Conservation (phyloP, 495 filamentous ascomycete genomes). For the Physcia stellaris region DNA sequence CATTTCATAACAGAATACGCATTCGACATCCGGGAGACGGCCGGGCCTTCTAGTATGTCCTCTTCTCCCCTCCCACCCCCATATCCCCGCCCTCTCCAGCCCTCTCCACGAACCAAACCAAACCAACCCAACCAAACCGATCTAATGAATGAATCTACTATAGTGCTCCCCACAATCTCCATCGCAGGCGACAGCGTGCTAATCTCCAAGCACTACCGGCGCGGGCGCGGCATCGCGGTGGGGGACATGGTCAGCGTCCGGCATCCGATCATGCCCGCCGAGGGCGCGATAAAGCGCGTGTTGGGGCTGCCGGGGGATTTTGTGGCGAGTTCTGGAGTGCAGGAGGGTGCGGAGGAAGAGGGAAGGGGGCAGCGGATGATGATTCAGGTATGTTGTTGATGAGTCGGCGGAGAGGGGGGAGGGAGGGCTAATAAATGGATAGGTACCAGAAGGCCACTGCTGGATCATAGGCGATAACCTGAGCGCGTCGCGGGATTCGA, state of each 20-base stretch:
- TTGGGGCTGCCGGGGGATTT: conserved; percentile 85
- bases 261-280: conserved; percentile 53
- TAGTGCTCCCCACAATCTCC: conserved; percentile 69
- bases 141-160: no score
- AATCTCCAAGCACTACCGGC: conserved; percentile 48
- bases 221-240: conserved; percentile 55
- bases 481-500: conserved; percentile 69
- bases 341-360: conserved; percentile 10
- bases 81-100: no score
- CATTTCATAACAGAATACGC: no score
- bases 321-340: conserved; percentile 49
- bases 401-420: conserved; percentile 6
- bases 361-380: conserved; percentile 42
- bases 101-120: no score
- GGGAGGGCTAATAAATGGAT: conserved; percentile 6
- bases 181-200: conserved; percentile 51
- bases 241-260: conserved; percentile 73
- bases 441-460: conserved; percentile 84
- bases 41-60: no score
- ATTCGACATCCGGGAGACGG: no score
- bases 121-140: no score
- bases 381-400: conserved; percentile 50
- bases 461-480: conserved; percentile 84
- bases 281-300: conserved; percentile 63
- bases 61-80: no score